phyloP scores from a whole-genome alignment of 2,329 filamentous ascomycete genomes.

The Pleomassaria siparia region DNA sequence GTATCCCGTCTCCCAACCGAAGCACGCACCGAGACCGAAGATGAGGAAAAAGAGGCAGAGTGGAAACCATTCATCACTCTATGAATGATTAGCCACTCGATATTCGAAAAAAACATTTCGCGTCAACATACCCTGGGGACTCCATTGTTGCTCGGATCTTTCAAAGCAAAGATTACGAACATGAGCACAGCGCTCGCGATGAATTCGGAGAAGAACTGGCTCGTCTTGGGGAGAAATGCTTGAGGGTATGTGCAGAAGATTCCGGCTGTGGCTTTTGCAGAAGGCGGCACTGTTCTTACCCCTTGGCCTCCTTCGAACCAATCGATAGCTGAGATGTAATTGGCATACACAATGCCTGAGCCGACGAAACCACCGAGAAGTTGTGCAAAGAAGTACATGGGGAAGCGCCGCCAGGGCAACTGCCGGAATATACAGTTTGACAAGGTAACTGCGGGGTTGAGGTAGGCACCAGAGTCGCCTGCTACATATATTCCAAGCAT shows the following conservation, averaged over 20 bases:
- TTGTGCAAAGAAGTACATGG: constrained; percentile 67
- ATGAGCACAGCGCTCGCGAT: constrained; percentile 67
- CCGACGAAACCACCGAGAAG: constrained; percentile 67
- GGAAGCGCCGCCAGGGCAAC: constrained; percentile 69
- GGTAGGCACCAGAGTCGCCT: constrained; percentile 66
- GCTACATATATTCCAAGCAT: constrained; percentile 62
- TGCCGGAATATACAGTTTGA: constrained; percentile 68
- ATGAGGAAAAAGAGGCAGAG: constrained; percentile 70
- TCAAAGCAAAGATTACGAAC: constrained; percentile 71
- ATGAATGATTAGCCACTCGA: constrained; percentile 7
- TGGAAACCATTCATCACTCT: constrained; percentile 46
- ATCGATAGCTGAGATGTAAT: constrained; percentile 61
- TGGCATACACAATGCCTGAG: constrained; percentile 47
- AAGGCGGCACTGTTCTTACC: constrained; percentile 63
- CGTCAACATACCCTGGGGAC: constrained; percentile 27
- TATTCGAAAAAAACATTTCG: not conserved
- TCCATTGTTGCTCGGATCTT: constrained; percentile 54
- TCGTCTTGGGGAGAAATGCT: constrained; percentile 64
- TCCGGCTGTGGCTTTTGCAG: constrained; percentile 62
- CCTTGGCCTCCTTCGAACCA: constrained; percentile 61
- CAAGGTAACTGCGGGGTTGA: constrained; percentile 68
- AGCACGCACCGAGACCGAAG: constrained; percentile 72
- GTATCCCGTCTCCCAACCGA: constrained; percentile 76
- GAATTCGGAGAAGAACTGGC: constrained; percentile 73
- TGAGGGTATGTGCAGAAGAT: constrained; percentile 76